phyloP scores from a whole-genome alignment of 805 yeast genomes.

The Priceomyces melissophilus region DNA sequence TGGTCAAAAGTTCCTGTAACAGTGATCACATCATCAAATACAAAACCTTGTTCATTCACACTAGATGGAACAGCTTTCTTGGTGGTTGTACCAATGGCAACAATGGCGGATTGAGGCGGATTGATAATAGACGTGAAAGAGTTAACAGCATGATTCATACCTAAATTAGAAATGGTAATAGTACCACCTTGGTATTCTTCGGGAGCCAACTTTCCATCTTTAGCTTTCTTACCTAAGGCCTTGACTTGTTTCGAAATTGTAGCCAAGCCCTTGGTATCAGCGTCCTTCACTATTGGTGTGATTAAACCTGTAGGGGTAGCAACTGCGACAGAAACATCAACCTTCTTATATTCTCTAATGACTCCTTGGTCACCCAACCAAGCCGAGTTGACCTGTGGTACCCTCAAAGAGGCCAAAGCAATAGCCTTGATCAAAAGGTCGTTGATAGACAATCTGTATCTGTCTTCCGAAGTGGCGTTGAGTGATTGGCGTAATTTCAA shows the following conservation, averaged over 20 bases:
- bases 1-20: constrained; percentile 98
- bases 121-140: constrained; percentile 94
- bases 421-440: constrained; percentile 93
- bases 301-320: constrained; percentile 97
- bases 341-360: constrained; percentile 86
- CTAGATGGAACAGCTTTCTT: constrained; percentile 92
- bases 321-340: constrained; percentile 97
- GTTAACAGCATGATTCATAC: constrained; percentile 94
- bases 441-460: constrained; percentile 88
- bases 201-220: constrained; percentile 86
- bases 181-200: constrained; percentile 99
- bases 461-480: constrained; percentile 79
- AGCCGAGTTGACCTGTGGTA: constrained; percentile 91
- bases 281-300: constrained; percentile 92
- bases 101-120: constrained; percentile 94
- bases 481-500: constrained; percentile 88
- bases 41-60: constrained; percentile 85
- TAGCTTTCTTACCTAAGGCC: constrained; percentile 94
- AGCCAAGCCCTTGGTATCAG: constrained; percentile 82
- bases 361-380: constrained; percentile 89
- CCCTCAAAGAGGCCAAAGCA: constrained; percentile 83
- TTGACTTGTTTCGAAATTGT: constrained; percentile 79
- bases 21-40: constrained; percentile 86
- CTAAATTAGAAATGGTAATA: constrained; percentile 96
- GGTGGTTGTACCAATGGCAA: constrained; percentile 91